These are phyloP conservation scores for Fusarium pseudocircinatum DNA, from an alignment of 2,329 filamentous ascomycete genomes.

Conservation along the genomic window DNA sequence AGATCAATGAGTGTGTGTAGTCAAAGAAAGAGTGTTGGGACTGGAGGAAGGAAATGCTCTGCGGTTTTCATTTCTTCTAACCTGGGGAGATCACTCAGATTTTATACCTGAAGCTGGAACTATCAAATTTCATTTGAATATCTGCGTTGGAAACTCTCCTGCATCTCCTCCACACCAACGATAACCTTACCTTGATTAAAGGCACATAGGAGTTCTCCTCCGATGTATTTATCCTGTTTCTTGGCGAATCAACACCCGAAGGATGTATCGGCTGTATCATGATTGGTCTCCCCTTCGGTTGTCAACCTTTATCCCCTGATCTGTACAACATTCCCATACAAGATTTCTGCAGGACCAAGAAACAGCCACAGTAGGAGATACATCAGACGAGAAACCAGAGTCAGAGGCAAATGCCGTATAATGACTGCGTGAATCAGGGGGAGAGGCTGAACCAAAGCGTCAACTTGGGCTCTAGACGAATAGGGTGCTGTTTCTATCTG, in stretches of 20 bases:
- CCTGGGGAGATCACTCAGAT: not conserved
- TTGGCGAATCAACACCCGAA: constrained; percentile 17
- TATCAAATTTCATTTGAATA: not conserved
- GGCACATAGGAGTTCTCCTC: not conserved
- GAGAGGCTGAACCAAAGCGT: constrained; percentile 5
- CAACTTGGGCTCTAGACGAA: constrained; percentile 6
- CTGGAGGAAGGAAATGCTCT: not conserved
- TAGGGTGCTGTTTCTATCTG: not conserved
- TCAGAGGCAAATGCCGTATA: not conserved
- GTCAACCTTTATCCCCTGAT: constrained; percentile 12
- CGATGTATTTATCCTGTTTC: constrained; percentile 1
- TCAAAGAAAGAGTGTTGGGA: constrained; percentile 4
- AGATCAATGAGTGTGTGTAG: constrained; percentile 19
- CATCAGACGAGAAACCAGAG: not conserved
- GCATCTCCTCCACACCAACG: constrained; percentile 5
- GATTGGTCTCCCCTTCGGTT: constrained; percentile 33
- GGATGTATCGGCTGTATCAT: constrained; percentile 27
- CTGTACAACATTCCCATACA: constrained; percentile 28
- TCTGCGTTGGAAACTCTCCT: not conserved
- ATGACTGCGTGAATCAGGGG: constrained; percentile 15
- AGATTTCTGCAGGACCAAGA: constrained; percentile 21
- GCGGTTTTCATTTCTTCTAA: not conserved
- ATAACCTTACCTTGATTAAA: constrained; percentile 29
- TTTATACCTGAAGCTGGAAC: constrained; percentile 15
- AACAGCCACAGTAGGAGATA: constrained; percentile 1